phyloP scores from a whole-genome alignment of 2,329 filamentous ascomycete species.

The Rhynchosporium graminicola region DNA sequence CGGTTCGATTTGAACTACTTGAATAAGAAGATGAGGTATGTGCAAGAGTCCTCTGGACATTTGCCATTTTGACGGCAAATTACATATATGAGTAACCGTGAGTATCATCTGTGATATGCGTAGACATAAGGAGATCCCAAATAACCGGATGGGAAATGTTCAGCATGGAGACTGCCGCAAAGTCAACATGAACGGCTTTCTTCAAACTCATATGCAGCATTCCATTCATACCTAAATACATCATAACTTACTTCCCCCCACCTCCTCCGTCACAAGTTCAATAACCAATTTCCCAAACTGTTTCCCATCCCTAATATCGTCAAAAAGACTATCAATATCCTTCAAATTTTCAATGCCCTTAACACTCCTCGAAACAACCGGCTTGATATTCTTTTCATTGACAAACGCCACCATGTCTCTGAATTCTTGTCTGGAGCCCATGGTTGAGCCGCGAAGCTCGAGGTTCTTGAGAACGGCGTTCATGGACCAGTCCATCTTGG shows the following conservation, averaged over 20 bases:
- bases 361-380: slow-evolving; percentile 74
- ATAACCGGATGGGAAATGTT: no score
- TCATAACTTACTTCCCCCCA: slow-evolving; percentile 31
- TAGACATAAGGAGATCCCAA: no score
- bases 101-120: no score
- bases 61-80: no score
- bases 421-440: slow-evolving; percentile 90
- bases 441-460: slow-evolving; percentile 82
- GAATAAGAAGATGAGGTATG: no score
- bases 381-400: slow-evolving; percentile 67
- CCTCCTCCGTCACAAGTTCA: slow-evolving; percentile 51
- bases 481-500: slow-evolving; percentile 88
- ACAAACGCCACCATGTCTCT: slow-evolving; percentile 89
- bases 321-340: slow-evolving; percentile 81
- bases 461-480: slow-evolving; percentile 82
- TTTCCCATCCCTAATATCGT: slow-evolving; percentile 79
- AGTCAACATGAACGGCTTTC: neutral
- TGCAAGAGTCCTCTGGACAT: no score
- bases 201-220: neutral
- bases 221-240: neutral
- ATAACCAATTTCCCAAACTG: slow-evolving; percentile 96
- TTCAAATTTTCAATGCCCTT: slow-evolving; percentile 73
- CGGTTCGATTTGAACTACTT: no score
- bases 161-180: neutral
- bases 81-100: no score